A percentile compares a stretch with the other conserved stretches of the same genome.
These are phyloP conservation scores for Bocquillonia castaneifolia DNA, from an alignment of 441 rosid species.

Conservation along the genomic window DNA sequence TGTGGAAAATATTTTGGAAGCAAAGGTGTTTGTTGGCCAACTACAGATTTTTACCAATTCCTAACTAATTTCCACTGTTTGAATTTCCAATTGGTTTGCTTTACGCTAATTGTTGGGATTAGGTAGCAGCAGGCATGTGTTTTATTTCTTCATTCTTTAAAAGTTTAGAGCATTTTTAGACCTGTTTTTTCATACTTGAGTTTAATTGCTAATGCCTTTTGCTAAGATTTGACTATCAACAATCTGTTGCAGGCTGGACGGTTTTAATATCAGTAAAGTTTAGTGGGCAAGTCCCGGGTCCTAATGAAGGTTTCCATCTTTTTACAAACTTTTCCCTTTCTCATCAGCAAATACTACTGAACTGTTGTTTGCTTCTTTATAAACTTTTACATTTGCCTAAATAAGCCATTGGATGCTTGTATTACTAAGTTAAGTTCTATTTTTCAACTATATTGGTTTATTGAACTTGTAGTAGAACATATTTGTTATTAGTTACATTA, in stretches of 20 bases:
- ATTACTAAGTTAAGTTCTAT: neutral
- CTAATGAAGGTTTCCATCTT: conserved; percentile 31
- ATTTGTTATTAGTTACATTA: conserved; percentile 10
- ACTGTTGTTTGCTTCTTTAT: neutral
- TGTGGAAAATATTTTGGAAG: conserved; percentile 10
- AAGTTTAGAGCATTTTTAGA: neutral
- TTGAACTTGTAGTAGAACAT: neutral
- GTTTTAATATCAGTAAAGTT: conserved; percentile 20
- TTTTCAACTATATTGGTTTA: neutral
- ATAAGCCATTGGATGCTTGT: neutral
- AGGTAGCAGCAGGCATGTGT: conserved; percentile 11
- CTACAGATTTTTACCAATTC: conserved; percentile 22
- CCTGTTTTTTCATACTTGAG: conserved; percentile 20
- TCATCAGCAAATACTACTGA: neutral
- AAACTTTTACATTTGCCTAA: neutral
- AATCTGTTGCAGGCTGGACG: conserved; percentile 26
- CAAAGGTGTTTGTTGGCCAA: conserved; percentile 11
- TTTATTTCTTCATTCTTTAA: conserved; percentile 8
- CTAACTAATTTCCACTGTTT: conserved; percentile 8
- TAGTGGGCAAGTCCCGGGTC: conserved; percentile 17
- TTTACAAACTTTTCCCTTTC: neutral
- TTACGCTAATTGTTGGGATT: conserved; percentile 18
- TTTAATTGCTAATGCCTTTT: conserved; percentile 6
- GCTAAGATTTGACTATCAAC: conserved; percentile 11
- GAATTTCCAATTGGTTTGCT: neutral